A percentile compares a stretch with the other conserved stretches of the same genome.
Evolutionary conservation across 192 early-diverging fungal species (phyloP).

Genomic region (Rhizophlyctis rosea): DNA sequence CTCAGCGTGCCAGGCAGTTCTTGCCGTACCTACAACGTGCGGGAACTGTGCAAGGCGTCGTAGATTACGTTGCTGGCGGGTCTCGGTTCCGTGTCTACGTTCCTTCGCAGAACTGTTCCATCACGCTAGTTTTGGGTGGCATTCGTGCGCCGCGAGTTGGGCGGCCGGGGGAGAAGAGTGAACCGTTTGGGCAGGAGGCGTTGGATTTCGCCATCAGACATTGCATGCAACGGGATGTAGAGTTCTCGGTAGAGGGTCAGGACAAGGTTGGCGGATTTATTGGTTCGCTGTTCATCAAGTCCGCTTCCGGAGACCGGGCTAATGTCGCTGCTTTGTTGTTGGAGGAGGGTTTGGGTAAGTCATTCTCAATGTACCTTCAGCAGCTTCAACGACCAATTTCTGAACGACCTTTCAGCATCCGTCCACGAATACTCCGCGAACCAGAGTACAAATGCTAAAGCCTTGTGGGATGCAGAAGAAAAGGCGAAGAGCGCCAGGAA

Average conservation of each 20-base stretch:
- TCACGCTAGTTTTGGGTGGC: slow-evolving; percentile 84
- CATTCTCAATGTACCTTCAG: too few species aligned
- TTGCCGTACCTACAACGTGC: slow-evolving; percentile 77
- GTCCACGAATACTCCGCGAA: slow-evolving; percentile 84
- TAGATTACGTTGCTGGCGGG: slow-evolving; percentile 82
- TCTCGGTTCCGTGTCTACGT: slow-evolving; percentile 80
- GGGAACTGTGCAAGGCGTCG: slow-evolving; percentile 72
- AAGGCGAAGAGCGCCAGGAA: slow-evolving; percentile 62
- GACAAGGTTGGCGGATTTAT: slow-evolving; percentile 94
- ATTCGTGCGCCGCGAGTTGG: slow-evolving; percentile 81
- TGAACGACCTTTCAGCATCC: too few species aligned
- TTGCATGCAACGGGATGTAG: slow-evolving; percentile 88
- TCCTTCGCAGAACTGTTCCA: slow-evolving; percentile 78
- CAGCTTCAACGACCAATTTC: too few species aligned
- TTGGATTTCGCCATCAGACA: slow-evolving; percentile 59
- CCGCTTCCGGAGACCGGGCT: slow-evolving; percentile 44
- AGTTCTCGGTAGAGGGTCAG: slow-evolving; percentile 80
- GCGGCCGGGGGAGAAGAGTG: slow-evolving; percentile 67
- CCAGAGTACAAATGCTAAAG: slow-evolving; percentile 65
- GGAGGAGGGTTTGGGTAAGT: slow-evolving; percentile 72
- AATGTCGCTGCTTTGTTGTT: slow-evolving; percentile 77
- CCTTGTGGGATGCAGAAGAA: slow-evolving; percentile 77
- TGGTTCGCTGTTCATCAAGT: slow-evolving; percentile 68
- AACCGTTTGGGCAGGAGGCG: slow-evolving; percentile 86
- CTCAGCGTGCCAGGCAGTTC: slow-evolving; percentile 81